These are phyloP conservation scores for Podospora tetraspora DNA, from an alignment of 495 filamentous ascomycete species.

Conservation along the genomic window DNA sequence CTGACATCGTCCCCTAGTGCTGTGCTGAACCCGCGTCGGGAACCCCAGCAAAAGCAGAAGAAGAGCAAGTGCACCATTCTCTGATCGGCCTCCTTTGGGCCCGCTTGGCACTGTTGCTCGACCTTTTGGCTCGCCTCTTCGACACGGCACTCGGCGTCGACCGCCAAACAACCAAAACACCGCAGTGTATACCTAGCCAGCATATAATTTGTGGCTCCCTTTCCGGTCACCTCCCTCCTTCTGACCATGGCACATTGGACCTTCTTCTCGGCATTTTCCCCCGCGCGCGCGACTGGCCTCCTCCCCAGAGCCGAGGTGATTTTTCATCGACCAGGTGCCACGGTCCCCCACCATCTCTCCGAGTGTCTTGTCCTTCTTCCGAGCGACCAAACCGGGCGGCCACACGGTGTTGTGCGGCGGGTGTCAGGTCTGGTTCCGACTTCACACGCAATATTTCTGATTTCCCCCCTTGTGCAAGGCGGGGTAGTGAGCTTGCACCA, in stretches of 20 bases:
- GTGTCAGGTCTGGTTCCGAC: neutral
- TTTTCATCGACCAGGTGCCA: neutral
- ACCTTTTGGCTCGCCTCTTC: neutral
- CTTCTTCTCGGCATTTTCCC: neutral
- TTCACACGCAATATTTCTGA: neutral
- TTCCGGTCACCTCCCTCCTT: neutral
- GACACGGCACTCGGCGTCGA: neutral
- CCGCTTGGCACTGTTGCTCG: neutral
- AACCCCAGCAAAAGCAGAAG: slow-evolving; percentile 54
- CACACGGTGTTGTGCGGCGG: neutral
- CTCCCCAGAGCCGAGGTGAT: neutral
- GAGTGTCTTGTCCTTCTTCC: too few species aligned
- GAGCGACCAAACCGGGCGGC: neutral
- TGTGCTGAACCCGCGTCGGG: slow-evolving; percentile 72
- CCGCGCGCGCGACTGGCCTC: neutral
- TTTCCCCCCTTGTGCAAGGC: slow-evolving; percentile 6
- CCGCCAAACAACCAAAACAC: neutral
- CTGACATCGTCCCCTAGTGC: slow-evolving; percentile 50
- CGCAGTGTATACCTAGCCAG: neutral
- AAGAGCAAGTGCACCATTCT: slow-evolving; percentile 70
- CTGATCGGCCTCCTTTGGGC: slow-evolving; percentile 33
- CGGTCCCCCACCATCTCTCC: too few species aligned
- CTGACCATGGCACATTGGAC: neutral
- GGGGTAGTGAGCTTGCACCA: slow-evolving; percentile 14
- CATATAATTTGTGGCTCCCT: slow-evolving; percentile 3